Percentiles rank a stretch among this genome's conserved stretches.
Conservation (phyloP, 495 filamentous ascomycete species). For the Penicillium manginii region DNA sequence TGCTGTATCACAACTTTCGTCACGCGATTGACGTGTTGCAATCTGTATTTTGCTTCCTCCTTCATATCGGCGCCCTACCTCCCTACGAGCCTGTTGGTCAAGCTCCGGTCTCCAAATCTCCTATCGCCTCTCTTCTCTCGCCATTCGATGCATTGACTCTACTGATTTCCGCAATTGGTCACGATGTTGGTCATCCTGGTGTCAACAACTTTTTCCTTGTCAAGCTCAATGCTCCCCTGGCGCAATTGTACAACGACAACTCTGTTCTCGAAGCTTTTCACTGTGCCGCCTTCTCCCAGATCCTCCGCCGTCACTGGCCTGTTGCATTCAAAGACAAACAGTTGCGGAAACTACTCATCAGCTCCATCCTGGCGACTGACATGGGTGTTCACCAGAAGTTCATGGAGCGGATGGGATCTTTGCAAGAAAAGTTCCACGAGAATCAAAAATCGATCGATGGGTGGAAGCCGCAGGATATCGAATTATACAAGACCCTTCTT, state of each 20-base stretch:
- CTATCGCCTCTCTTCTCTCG: conserved; percentile 70
- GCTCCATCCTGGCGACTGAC: conserved; percentile 92
- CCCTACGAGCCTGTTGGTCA: conserved; percentile 52
- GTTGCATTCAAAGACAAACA: conserved; percentile 70
- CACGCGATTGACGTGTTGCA: conserved; percentile 96
- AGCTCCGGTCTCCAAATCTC: conserved; percentile 46
- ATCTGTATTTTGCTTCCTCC: conserved; percentile 89
- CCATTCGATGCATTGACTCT: conserved; percentile 90
- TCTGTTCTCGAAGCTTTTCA: conserved; percentile 98
- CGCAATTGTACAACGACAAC: conserved; percentile 97
- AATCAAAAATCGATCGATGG: conserved; percentile 60
- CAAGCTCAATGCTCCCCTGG: conserved; percentile 88
- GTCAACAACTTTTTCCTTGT: conserved; percentile 98
- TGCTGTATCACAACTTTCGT: conserved; percentile 99
- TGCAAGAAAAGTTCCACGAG: conserved; percentile 75
- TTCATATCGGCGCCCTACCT: conserved; percentile 78
- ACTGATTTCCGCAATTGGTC: conserved; percentile 91
- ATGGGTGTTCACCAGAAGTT: conserved; percentile 97
- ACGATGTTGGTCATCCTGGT: conserved; percentile 96
- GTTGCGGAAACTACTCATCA: conserved; percentile 90
- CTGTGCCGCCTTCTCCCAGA: conserved; percentile 95
- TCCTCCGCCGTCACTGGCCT: conserved; percentile 92
- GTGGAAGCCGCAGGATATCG: conserved; percentile 72
- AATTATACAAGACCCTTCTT: conserved; percentile 73
- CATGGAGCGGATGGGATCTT: conserved; percentile 77